phyloP scores from a whole-genome alignment of 345 rosid genomes.

The Linum tenue region DNA sequence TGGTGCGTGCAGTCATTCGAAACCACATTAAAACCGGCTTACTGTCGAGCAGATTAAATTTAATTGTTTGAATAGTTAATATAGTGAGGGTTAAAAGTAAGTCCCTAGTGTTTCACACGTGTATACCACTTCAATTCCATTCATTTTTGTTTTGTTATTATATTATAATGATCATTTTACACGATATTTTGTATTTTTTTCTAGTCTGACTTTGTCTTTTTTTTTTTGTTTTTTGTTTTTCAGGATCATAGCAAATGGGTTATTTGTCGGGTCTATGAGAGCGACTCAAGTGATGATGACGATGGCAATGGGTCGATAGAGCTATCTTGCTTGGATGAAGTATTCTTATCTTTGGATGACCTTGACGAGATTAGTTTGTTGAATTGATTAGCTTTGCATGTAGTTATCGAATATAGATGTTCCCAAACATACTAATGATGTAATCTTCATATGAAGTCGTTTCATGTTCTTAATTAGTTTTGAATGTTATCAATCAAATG shows the following conservation, averaged over 20 bases:
- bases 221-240: slow-evolving; percentile 4
- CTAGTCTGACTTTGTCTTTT: too few relatives aligned
- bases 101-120: background rate
- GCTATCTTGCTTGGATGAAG: slow-evolving; percentile 91
- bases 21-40: too few relatives aligned
- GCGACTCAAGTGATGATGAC: slow-evolving; percentile 28
- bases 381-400: slow-evolving; percentile 12
- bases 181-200: background rate
- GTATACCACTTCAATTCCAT: background rate
- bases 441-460: background rate
- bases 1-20: too few relatives aligned
- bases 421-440: background rate
- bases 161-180: background rate
- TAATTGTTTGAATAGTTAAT: too few relatives aligned
- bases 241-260: slow-evolving; percentile 89
- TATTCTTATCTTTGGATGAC: slow-evolving; percentile 83
- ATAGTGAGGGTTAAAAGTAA: too few relatives aligned
- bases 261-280: slow-evolving; percentile 72
- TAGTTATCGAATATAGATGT: too few relatives aligned
- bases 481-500: too few relatives aligned
- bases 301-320: slow-evolving; percentile 45
- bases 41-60: too few relatives aligned
- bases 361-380: slow-evolving; percentile 89
- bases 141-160: too few relatives aligned
- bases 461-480: too few relatives aligned